Evolutionary conservation across 352 stramenopile genomes (phyloP).

Genomic region (Phytophthora podocarpi): DNA sequence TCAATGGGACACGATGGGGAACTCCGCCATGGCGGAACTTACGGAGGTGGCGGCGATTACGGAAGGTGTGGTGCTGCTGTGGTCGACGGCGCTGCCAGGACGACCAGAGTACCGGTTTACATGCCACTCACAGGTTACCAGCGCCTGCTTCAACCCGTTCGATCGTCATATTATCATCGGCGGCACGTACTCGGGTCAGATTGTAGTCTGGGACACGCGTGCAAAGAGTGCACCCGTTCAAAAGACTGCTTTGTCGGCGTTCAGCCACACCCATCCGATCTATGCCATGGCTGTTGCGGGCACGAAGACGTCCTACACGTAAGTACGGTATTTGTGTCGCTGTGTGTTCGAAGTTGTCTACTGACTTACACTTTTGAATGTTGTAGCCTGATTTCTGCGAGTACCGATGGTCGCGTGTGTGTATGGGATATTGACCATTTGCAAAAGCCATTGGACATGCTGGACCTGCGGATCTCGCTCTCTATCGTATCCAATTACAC

Average conservation of each 20-base stretch:
- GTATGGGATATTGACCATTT: conserved; percentile 88
- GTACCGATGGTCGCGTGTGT: conserved; percentile 86
- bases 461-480: conserved; percentile 82
- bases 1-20: conserved; percentile 78
- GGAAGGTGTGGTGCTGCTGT: conserved; percentile 84
- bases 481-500: conserved; percentile 82
- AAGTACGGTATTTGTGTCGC: conserved; percentile 22
- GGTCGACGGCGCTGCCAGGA: conserved; percentile 82
- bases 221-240: conserved; percentile 83
- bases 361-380: conserved; percentile 9
- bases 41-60: conserved; percentile 66
- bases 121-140: conserved; percentile 86
- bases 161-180: conserved; percentile 87
- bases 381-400: conserved; percentile 80
- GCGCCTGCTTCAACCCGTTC: conserved; percentile 88
- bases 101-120: conserved; percentile 88
- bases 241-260: conserved; percentile 81
- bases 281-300: conserved; percentile 86
- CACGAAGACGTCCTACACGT: conserved; percentile 84
- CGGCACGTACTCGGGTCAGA: conserved; percentile 86
- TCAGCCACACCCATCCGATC: conserved; percentile 88
- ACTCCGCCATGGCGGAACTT: conserved; percentile 50
- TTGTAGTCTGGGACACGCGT: conserved; percentile 88
- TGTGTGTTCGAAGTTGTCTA: neutral
- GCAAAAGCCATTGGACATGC: conserved; percentile 82